These are phyloP conservation scores for Colletotrichum sp. DNA, from an alignment of 2,329 filamentous ascomycete genomes.

Conservation along the genomic window DNA sequence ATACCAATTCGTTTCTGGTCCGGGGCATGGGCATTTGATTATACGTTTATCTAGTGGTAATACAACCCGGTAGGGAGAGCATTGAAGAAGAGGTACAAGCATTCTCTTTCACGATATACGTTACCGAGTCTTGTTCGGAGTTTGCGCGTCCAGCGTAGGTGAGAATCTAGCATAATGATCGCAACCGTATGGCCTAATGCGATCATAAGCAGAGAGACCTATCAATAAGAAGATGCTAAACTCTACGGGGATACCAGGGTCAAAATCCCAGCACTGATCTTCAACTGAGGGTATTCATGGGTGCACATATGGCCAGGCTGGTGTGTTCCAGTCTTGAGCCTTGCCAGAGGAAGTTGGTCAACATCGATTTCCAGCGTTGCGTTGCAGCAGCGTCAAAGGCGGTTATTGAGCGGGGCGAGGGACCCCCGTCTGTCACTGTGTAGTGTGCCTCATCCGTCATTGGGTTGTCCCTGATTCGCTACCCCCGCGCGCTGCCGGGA, in stretches of 20 bases:
- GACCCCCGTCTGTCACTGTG: not conserved
- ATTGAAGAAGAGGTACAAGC: not conserved
- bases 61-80: constrained; percentile 12
- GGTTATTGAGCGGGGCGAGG: not conserved
- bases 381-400: not conserved
- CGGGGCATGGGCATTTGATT: constrained; percentile 15
- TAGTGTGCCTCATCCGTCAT: constrained; percentile 10
- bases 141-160: not conserved
- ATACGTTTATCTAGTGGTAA: constrained; percentile 19
- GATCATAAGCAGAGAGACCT: not conserved
- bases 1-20: constrained; percentile 16
- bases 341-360: not conserved
- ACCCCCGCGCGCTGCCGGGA: not conserved
- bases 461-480: constrained; percentile 8
- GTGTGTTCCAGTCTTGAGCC: not conserved
- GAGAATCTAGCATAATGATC: not conserved
- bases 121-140: not conserved
- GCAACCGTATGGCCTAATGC: not conserved
- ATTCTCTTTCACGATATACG: not conserved
- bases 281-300: not conserved
- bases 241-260: not conserved
- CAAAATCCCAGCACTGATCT: not conserved
- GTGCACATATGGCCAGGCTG: not conserved
- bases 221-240: not conserved
- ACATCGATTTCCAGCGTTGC: not conserved